Evolutionary conservation across 306 rosid species (phyloP).

Genomic region (Rubus idaeus): DNA sequence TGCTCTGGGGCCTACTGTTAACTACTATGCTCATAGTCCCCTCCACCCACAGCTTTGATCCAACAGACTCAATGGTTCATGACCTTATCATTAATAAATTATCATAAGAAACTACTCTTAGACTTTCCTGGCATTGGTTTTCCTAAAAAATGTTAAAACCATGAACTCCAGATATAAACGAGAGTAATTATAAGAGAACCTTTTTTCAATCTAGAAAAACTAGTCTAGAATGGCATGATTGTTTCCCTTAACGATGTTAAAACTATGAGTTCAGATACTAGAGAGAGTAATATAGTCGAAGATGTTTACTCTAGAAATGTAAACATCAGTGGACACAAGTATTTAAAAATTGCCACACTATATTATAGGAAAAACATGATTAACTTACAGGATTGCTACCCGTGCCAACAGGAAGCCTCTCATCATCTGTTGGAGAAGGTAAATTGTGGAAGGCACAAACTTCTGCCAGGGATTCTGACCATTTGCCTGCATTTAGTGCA

Average conservation of each 20-base stretch:
- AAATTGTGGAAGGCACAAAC: constrained; percentile 73
- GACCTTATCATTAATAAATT: neutral
- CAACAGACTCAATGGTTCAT: neutral
- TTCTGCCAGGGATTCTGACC: constrained; percentile 63
- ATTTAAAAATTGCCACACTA: constrained; percentile 10
- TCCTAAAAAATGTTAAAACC: neutral
- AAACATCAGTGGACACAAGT: constrained; percentile 12
- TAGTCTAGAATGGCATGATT: neutral
- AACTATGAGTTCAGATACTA: neutral
- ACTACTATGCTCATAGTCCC: neutral
- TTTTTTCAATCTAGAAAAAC: neutral
- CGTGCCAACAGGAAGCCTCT: constrained; percentile 94
- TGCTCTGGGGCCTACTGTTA: neutral
- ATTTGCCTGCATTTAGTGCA: constrained; percentile 72
- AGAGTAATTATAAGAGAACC: neutral
- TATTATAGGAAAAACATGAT: neutral
- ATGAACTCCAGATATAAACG: neutral
- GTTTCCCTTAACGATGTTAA: neutral
- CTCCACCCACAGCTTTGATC: neutral
- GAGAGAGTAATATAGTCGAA: neutral
- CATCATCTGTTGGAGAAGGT: constrained; percentile 71
- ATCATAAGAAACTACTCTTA: neutral
- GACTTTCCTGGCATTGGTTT: neutral
- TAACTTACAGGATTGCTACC: constrained; percentile 99
- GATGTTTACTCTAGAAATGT: neutral